phyloP scores from a whole-genome alignment of 805 yeast species.

The Isabelozyma heimii region DNA sequence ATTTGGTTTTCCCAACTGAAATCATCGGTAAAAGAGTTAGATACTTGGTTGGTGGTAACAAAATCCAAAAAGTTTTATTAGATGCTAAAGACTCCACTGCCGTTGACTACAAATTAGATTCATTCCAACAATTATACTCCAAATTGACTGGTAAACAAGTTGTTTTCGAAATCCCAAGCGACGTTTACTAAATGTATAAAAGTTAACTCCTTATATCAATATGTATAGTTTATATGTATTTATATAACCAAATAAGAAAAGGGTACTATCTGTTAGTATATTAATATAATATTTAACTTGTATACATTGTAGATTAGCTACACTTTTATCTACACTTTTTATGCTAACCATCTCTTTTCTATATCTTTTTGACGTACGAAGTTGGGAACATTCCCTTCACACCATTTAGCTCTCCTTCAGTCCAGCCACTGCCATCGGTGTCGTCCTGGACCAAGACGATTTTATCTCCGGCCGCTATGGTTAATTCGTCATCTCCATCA shows the following conservation, averaged over 20 bases:
- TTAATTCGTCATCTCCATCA: slow-evolving; percentile 76
- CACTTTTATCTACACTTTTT: background rate
- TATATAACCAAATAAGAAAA: background rate
- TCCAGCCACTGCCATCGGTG: slow-evolving; percentile 86
- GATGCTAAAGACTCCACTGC: slow-evolving; percentile 97
- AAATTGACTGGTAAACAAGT: slow-evolving; percentile 99
- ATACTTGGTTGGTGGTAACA: slow-evolving; percentile 98
- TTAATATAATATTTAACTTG: background rate
- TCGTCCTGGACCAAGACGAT: slow-evolving; percentile 59
- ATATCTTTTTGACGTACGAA: slow-evolving; percentile 53
- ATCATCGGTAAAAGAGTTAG: slow-evolving; percentile 98
- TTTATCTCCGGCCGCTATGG: slow-evolving; percentile 68
- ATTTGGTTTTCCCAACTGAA: slow-evolving; percentile 99
- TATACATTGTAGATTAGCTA: background rate
- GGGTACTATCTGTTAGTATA: background rate
- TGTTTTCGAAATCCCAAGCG: slow-evolving; percentile 84
- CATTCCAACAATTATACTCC: slow-evolving; percentile 97
- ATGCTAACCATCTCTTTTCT: no score
- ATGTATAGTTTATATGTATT: background rate
- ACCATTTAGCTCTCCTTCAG: slow-evolving; percentile 69
- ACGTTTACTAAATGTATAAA: slow-evolving; percentile 31
- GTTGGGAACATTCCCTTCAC: slow-evolving; percentile 55
- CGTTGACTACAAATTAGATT: slow-evolving; percentile 98
- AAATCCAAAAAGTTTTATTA: slow-evolving; percentile 94
- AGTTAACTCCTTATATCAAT: background rate